phyloP scores from a whole-genome alignment of 345 rosid species.

The Syzygium grande region DNA sequence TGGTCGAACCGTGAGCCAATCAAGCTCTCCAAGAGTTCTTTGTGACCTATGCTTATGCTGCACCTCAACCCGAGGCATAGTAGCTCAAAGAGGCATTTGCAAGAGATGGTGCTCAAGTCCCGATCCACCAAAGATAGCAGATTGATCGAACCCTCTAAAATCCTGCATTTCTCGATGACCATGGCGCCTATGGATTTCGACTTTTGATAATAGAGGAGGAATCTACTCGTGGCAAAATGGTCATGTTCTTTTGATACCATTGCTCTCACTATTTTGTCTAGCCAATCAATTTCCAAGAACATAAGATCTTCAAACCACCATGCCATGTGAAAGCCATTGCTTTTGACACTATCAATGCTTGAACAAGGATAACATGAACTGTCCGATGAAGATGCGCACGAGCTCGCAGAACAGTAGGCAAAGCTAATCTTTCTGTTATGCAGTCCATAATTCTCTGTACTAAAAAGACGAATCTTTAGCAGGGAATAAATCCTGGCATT shows the following conservation, averaged over 20 bases:
- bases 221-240: constrained; percentile 19
- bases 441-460: constrained; percentile 23
- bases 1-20: constrained; percentile 40
- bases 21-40: constrained; percentile 24
- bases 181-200: constrained; percentile 9
- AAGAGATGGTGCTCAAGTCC: constrained; percentile 14
- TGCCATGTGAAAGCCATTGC: constrained; percentile 5
- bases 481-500: constrained; percentile 28
- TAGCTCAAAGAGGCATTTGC: constrained; percentile 29
- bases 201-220: constrained; percentile 29
- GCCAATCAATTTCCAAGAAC: constrained; percentile 21
- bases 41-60: constrained; percentile 10
- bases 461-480: constrained; percentile 8
- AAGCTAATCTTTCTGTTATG: constrained; percentile 17
- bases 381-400: constrained; percentile 17
- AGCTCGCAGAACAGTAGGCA: constrained; percentile 16
- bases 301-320: constrained; percentile 48
- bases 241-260: constrained; percentile 22
- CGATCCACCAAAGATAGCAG: constrained; percentile 22
- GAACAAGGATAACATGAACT: constrained; percentile 19
- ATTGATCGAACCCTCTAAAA: constrained; percentile 14
- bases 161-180: constrained; percentile 15
- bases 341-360: constrained; percentile 19
- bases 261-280: constrained; percentile 13
- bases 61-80: constrained; percentile 15